Conservation (phyloP, 148 eudicot genomes). For the Silene conica region DNA sequence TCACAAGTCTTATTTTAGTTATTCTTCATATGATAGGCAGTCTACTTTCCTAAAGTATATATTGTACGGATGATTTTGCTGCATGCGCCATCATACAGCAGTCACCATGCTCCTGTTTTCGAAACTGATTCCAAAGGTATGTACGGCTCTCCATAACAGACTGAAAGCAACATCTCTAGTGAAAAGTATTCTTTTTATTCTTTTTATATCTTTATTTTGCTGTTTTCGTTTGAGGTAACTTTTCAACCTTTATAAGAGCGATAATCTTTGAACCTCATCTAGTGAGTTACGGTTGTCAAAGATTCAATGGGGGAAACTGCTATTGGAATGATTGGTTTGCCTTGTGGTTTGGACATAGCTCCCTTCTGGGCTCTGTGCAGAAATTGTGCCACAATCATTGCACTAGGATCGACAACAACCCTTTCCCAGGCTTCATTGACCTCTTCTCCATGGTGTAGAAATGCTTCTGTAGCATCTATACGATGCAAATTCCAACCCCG, state of each 20-base stretch:
- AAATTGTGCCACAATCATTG: constrained; percentile 38
- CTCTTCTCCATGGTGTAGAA: constrained; percentile 31
- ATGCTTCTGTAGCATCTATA: constrained; percentile 65
- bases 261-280: constrained; percentile 7
- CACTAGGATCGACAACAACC: constrained; percentile 47
- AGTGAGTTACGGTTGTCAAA: constrained; percentile 35
- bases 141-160: constrained; percentile 26
- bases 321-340: constrained; percentile 14
- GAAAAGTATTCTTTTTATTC: neutral
- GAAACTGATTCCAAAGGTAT: constrained; percentile 29
- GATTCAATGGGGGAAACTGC: constrained; percentile 28
- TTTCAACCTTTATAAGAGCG: neutral
- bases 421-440: constrained; percentile 53
- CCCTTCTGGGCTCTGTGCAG: constrained; percentile 19
- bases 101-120: constrained; percentile 19
- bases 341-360: constrained; percentile 22
- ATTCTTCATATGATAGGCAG: constrained; percentile 19
- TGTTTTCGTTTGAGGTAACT: neutral
- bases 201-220: neutral
- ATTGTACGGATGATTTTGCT: constrained; percentile 22
- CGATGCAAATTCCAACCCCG: constrained; percentile 60
- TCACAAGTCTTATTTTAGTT: constrained; percentile 19
- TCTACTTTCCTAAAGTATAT: constrained; percentile 1
- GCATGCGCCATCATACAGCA: constrained; percentile 18
- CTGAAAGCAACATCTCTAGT: constrained; percentile 20